Evolutionary conservation across 805 yeast genomes (phyloP).

Genomic region (Candida arabinofermentans): DNA sequence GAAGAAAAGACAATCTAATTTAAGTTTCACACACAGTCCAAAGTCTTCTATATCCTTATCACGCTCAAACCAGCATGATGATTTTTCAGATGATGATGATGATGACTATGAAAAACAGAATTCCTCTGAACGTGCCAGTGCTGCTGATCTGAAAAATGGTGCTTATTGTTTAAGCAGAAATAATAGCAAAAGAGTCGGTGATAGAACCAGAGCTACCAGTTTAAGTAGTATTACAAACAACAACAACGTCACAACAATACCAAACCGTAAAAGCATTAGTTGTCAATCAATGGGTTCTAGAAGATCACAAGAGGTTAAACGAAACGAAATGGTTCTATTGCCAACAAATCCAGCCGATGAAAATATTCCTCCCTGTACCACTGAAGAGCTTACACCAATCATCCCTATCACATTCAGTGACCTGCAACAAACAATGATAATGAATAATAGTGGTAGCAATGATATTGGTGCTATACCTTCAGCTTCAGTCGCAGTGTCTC

Average conservation of each 20-base stretch:
- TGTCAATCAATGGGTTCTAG: not conserved
- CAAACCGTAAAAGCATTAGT: not conserved
- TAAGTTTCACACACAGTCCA: not conserved
- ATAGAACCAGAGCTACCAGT: not conserved
- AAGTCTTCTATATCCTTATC: constrained; percentile 3
- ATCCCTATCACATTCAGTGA: constrained; percentile 13
- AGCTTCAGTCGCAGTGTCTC: constrained; percentile 3
- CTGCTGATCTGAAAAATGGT: not conserved
- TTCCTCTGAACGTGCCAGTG: not conserved
- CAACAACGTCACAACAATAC: not conserved
- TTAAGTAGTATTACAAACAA: not conserved
- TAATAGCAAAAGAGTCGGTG: not conserved
- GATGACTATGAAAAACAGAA: not conserved
- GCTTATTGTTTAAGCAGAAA: not conserved
- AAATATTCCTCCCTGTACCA: constrained; percentile 25
- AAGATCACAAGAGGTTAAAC: not conserved
- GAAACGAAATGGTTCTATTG: constrained; percentile 20
- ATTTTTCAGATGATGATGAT: not conserved
- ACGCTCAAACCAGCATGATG: not conserved
- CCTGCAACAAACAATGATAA: constrained; percentile 4
- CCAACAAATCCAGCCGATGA: constrained; percentile 27
- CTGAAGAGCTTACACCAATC: constrained; percentile 27
- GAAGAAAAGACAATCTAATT: constrained; percentile 1
- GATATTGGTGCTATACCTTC: constrained; percentile 1
- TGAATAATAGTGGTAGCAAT: not conserved